phyloP scores from a whole-genome alignment of 768 basidiomycete genomes.

The Boletus vermiculosoides region DNA sequence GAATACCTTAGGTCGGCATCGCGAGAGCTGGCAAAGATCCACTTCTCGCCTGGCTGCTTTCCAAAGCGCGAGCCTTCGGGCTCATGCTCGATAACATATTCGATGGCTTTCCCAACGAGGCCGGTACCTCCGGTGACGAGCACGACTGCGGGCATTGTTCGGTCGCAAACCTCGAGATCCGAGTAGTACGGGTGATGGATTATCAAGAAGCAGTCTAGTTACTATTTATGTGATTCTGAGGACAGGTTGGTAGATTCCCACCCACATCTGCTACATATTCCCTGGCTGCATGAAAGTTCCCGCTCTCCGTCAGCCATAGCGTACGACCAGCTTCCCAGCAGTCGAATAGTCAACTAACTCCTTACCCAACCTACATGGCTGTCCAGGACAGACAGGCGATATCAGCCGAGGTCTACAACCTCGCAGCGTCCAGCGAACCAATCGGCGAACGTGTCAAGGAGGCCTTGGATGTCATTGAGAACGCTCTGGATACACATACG shows the following conservation, averaged over 20 bases:
- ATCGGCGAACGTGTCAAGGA: constrained; percentile 66
- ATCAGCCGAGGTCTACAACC: constrained; percentile 56
- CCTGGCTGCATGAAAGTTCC: constrained; percentile 11
- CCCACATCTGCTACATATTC: constrained; percentile 1
- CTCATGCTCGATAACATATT: constrained; percentile 75
- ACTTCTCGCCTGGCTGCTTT: constrained; percentile 70
- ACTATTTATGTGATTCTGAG: neutral
- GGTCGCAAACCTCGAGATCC: neutral
- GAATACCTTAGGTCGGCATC: constrained; percentile 83
- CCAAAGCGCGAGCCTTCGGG: constrained; percentile 78
- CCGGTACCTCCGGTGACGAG: constrained; percentile 86
- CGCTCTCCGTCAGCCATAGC: constrained; percentile 4
- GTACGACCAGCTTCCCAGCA: constrained; percentile 6
- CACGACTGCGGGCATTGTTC: constrained; percentile 46
- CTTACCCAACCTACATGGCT: constrained; percentile 3
- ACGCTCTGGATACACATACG: constrained; percentile 77
- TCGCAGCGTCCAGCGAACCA: constrained; percentile 54
- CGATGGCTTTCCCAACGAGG: constrained; percentile 83
- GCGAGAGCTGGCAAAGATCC: constrained; percentile 78
- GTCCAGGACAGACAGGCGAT: constrained; percentile 52
- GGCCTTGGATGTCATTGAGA: constrained; percentile 79
- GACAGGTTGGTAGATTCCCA: constrained; percentile 16
- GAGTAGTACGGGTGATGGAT: neutral
- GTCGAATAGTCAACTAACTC: neutral
- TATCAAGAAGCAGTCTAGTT: neutral